Base-by-base conservation (phyloP, 1,139 yeast genomes). In the Protomyces inundatus region DNA sequence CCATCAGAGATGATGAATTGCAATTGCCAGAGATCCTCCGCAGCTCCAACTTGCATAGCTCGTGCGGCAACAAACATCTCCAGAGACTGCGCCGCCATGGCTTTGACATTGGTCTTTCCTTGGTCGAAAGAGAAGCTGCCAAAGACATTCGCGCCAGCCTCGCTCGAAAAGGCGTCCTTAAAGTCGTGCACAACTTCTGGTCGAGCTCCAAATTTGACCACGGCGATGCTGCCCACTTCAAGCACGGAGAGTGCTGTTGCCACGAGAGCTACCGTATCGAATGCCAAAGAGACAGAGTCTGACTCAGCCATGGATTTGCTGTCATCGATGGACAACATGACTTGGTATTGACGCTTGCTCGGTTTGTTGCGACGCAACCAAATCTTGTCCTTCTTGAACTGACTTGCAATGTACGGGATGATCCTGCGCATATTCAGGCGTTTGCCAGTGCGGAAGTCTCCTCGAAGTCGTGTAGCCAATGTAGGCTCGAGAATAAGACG, bases 351-450 rank as follows among this genome's bases (percentile, higher is more conserved):
- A 71, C 99, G 85, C 77, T 95, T 93, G 69, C 96, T 88, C 64
- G 98, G 99, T 74, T 93, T 93, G 6, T 98, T 91, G 76, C 99
- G 85, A 73, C 97, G 84, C 78, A 95, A 81, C 99, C 99, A 95
- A 67, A 95, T 95, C 79, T 95, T 95, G 76, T 95, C 99, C 75
- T 93, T 93, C 72, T 96, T 86, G 83, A 90, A 95, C 72, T 91
- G 97, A 57, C 96, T 88, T 0, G 99, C 98, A 79, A 95, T 93
- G 76, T 93, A 95, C 12, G 98, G 97, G 72, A 95, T 93, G 70
- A 95, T 95, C 70, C 98, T 81, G 80, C 91, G 93, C 98, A 95
- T 91, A 76, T 95, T 95, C 72, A 95, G 82, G 69, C 98, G 81
- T 75, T 95, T 95, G 75, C 99, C 99, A 1, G 98, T 91, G 76